Conservation (phyloP, 768 basidiomycete genomes). For the Leccinum barrowsii region DNA sequence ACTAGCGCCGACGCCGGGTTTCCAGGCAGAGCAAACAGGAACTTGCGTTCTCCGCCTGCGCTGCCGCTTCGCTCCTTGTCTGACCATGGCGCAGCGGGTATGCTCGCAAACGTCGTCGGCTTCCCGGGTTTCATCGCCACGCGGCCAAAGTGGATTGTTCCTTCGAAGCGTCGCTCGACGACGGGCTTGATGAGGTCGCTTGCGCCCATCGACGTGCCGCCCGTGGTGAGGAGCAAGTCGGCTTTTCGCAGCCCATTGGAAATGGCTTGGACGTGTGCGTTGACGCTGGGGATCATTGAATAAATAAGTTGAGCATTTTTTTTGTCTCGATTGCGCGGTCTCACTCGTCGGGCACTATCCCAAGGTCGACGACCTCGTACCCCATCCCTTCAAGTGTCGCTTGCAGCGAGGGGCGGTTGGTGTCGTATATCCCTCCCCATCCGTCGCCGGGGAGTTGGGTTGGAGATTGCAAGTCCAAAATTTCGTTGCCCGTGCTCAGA, state of each 20-base stretch:
- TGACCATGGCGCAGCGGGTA: constrained; percentile 38
- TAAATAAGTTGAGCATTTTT: not conserved
- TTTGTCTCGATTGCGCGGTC: constrained; percentile 11
- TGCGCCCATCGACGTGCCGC: constrained; percentile 90
- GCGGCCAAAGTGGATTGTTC: constrained; percentile 75
- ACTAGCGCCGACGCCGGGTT: constrained; percentile 89
- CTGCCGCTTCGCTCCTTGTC: not conserved
- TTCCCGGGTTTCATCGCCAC: constrained; percentile 84
- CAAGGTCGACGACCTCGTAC: constrained; percentile 75
- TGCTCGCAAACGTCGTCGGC: constrained; percentile 85
- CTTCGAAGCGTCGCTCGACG: constrained; percentile 73
- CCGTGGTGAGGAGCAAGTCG: constrained; percentile 80
- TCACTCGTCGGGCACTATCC: constrained; percentile 75
- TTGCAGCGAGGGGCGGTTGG: constrained; percentile 77
- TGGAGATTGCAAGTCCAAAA: constrained; percentile 56
- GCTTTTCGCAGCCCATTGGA: constrained; percentile 53
- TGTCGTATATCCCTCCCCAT: constrained; percentile 81
- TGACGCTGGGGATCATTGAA: constrained; percentile 37
- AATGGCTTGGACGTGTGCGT: constrained; percentile 57
- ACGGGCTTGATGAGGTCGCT: constrained; percentile 85
- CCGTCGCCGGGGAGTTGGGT: constrained; percentile 30
- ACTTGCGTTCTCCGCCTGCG: constrained; percentile 39
- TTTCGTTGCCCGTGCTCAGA: constrained; percentile 84
- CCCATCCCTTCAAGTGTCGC: constrained; percentile 70
- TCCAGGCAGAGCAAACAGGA: constrained; percentile 82